Conservation (phyloP, 345 rosid species). For the Excoecaria cochinchinensis region DNA sequence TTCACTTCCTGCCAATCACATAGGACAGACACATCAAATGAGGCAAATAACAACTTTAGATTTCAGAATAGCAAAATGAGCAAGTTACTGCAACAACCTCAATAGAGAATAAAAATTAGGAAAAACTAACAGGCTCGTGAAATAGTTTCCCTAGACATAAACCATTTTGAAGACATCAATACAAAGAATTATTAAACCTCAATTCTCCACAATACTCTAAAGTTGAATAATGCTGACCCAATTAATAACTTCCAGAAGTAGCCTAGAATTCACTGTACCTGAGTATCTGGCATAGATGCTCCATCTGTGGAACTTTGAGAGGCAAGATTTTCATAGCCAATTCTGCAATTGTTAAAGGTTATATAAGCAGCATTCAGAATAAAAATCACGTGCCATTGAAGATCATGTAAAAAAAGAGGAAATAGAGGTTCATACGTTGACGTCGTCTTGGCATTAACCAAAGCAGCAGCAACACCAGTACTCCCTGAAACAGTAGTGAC, state of each 20-base stretch:
- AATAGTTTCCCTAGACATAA: not conserved
- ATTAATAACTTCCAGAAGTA: conserved; percentile 7
- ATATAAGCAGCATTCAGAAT: conserved; percentile 9
- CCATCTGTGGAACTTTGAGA: conserved; percentile 52
- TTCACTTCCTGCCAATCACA: conserved; percentile 52
- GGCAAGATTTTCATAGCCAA: conserved; percentile 35
- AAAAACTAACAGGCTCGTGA: not conserved
- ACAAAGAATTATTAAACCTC: not conserved
- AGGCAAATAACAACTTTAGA: not conserved
- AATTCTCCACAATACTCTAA: not conserved
- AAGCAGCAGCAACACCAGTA: conserved; percentile 30
- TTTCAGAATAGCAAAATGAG: not conserved
- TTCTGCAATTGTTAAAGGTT: conserved; percentile 29
- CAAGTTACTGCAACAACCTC: not conserved
- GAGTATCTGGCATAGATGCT: conserved; percentile 47
- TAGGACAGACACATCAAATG: not conserved
- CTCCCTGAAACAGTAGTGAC: conserved; percentile 40
- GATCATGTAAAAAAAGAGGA: conserved; percentile 11
- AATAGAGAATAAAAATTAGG: not conserved
- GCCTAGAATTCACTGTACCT: conserved; percentile 45
- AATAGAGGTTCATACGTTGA: conserved; percentile 42
- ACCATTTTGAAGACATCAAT: too few relatives aligned
- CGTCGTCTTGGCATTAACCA: conserved; percentile 39
- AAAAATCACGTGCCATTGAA: not conserved
- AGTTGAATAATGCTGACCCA: not conserved